These are phyloP conservation scores for Salix koriyanagi DNA, from an alignment of 345 rosid genomes.

Conservation along the genomic window DNA sequence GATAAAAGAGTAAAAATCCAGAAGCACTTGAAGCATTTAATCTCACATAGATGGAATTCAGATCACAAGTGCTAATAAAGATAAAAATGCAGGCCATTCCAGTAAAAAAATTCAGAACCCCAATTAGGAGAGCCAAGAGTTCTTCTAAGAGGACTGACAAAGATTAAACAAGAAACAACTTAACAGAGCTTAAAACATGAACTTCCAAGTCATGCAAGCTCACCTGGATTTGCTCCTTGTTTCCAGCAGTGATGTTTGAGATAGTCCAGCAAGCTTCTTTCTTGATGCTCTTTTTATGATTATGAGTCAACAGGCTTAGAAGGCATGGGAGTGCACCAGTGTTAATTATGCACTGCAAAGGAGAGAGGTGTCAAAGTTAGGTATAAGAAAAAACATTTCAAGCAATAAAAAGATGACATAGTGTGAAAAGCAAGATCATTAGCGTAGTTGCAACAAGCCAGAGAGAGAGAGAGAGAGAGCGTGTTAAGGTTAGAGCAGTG, in stretches of 20 bases:
- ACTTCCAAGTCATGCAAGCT: not conserved
- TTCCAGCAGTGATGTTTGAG: constrained; percentile 34
- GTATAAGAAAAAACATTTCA: not conserved
- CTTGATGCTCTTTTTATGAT: constrained; percentile 28
- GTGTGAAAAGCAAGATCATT: not conserved
- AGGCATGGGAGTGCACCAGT: constrained; percentile 21
- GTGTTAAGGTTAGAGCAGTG: too few relatives aligned
- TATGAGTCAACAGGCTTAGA: constrained; percentile 18
- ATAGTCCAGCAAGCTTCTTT: constrained; percentile 35
- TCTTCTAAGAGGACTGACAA: not conserved
- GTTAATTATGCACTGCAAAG: constrained; percentile 15
- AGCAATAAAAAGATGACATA: not conserved
- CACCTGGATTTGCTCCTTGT: constrained; percentile 26
- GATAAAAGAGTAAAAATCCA: not conserved
- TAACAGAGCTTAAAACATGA: not conserved
- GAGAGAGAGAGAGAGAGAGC: not conserved
- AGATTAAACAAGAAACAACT: not conserved
- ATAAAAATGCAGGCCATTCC: not conserved
- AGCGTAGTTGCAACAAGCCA: not conserved
- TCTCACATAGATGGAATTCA: not conserved
- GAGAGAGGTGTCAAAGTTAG: not conserved
- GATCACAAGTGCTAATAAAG: not conserved
- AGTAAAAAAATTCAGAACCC: not conserved
- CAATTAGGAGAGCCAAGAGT: not conserved
- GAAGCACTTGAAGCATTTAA: not conserved